These are phyloP conservation scores for Alternaria brassicae DNA, from an alignment of 2,329 filamentous ascomycete genomes.

Conservation along the genomic window DNA sequence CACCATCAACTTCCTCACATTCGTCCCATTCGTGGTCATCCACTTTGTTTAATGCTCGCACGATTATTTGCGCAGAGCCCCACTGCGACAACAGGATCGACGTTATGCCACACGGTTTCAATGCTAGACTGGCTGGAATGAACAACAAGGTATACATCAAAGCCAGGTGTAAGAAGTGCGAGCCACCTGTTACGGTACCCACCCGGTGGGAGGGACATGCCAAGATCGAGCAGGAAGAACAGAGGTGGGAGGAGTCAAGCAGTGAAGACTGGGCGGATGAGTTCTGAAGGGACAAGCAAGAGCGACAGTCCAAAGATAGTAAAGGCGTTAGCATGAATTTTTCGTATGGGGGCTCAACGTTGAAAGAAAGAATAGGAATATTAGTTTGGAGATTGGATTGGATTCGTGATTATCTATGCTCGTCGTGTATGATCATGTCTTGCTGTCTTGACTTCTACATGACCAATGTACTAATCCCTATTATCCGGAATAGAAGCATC, in stretches of 20 bases:
- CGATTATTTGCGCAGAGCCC: neutral
- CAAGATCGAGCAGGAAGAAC: neutral
- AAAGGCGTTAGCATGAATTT: neutral
- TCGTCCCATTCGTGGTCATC: neutral
- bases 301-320: neutral
- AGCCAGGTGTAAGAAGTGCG: conserved; percentile 8
- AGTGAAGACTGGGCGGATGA: neutral
- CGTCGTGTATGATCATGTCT: neutral
- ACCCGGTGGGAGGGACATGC: neutral
- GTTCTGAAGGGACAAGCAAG: neutral
- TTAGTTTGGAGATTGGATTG: neutral
- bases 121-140: neutral
- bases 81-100: conserved; percentile 2
- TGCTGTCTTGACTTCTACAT: neutral
- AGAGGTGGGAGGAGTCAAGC: neutral
- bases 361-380: neutral
- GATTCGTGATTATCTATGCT: neutral
- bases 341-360: neutral
- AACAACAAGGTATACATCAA: neutral
- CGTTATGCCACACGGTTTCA: neutral
- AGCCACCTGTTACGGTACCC: neutral
- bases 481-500: neutral
- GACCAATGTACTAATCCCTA: neutral
- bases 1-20: no score
- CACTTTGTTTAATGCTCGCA: neutral